Evolutionary conservation across 2,329 filamentous ascomycete genomes (phyloP), one percentile per base, ranked within the genome.

Genomic region (Penicillium janthinellum): DNA sequence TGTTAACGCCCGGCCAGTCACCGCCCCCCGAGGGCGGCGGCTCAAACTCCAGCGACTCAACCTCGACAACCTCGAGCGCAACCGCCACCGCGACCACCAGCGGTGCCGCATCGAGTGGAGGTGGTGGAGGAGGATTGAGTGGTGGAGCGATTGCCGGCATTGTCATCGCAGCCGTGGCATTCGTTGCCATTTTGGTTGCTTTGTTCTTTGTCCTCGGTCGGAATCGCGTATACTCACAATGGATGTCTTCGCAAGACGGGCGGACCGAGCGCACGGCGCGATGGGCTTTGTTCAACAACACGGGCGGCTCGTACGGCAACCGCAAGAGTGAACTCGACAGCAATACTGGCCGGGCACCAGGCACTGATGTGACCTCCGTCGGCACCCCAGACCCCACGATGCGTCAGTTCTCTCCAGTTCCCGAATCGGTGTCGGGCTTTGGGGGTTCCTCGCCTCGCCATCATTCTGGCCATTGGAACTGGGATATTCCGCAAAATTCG

Each of bases 71-170:
- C 50, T 54, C 63, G 1, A 48, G 50, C 20, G 44, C 52, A 34
- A 49, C 65, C 14, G 17, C 57, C 44, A 49, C 37, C 35, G n/a
- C 42, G 12, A 52, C 59, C 55, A 60, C 59, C 2, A 47, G 47
- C 39, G 45, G 44, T 34, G n/a, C 38, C 12, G 38, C 65, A 41
- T 58, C 62, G 12, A 25, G 35, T 22, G 39, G 25, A 37, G n/a
- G 44, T 8, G 54, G 62, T 20, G 34, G 55, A 12, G 25, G 61
- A 17, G 57, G 58, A 25, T 69, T 81, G 5, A 75, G 77, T 35
- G 56, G 71, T 0, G 85, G 85, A 4, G 83, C 82, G 2, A 88
- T 88, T 31, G 85, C 84, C 0, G 87, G 86, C 4, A 86, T 89
- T 34, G 79, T 78, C 0, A 77, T 89, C 38, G 85, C 85, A 25